A percentile compares a stretch with the other conserved stretches of the same genome.
These are phyloP conservation scores for Collybia mongolica DNA, from an alignment of 768 basidiomycete species.

Conservation along the genomic window DNA sequence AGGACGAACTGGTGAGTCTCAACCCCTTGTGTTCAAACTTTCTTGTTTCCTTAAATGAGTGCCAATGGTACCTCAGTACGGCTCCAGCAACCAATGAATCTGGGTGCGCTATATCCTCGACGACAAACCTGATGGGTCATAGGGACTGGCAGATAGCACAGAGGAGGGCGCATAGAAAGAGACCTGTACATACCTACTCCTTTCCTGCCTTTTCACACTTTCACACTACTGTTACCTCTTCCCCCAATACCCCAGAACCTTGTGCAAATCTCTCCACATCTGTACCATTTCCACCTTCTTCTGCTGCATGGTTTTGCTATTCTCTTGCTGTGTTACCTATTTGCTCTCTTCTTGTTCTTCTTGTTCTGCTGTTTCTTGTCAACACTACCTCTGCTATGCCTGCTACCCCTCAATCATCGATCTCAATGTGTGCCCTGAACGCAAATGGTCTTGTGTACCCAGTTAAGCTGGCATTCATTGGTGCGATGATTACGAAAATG, in stretches of 20 bases:
- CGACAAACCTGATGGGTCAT: too few relatives aligned
- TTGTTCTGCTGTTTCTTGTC: conserved; percentile 2
- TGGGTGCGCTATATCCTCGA: too few relatives aligned
- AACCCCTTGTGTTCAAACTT: too few relatives aligned
- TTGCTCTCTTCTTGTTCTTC: neutral
- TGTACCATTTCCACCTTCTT: neutral
- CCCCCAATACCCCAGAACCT: too few relatives aligned
- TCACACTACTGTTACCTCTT: neutral
- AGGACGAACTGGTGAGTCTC: too few relatives aligned
- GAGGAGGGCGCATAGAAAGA: too few relatives aligned
- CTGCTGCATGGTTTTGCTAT: neutral
- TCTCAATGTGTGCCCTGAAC: conserved; percentile 4
- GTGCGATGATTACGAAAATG: neutral
- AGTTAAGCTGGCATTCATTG: conserved; percentile 1
- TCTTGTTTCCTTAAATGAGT: too few relatives aligned
- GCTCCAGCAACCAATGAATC: too few relatives aligned
- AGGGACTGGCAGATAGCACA: too few relatives aligned
- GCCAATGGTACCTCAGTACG: too few relatives aligned
- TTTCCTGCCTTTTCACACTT: conserved; percentile 1
- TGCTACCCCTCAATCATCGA: neutral
- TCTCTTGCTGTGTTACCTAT: neutral
- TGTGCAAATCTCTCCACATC: too few relatives aligned
- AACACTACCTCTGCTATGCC: conserved; percentile 1
- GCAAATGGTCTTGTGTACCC: conserved; percentile 6
- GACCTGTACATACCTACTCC: neutral